Base-by-base conservation (phyloP, 768 basidiomycete genomes). In the Austroboletus festivus region DNA sequence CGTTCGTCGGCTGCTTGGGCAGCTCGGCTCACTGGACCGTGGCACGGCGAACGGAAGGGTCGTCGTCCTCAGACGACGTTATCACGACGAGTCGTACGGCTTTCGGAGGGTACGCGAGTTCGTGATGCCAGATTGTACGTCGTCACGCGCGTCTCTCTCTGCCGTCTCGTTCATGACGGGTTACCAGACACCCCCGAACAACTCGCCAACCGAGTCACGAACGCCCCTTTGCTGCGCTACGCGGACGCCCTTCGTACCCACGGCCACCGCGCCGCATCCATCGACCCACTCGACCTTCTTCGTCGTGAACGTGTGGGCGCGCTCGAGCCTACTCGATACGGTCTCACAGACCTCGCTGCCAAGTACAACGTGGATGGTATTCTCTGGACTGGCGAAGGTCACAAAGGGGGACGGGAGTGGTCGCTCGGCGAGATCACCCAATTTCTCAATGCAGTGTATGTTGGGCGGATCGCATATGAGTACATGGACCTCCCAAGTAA, bases 401-500 rank as follows among this genome's bases (percentile, higher is more conserved):
- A 56, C 33, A 48, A n/a, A 38, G 50, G 46, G 28, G 72, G 59
- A 3, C 68, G 60, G 60, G 78, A 66, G 65, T 89, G 87, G 84
- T 77, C 80, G 1, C 73, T 95, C 21, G 76, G 75, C 26, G 78
- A 88, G 38, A 89, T 96, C 50, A 78, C 76, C 3, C 62, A 73
- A 15, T 86, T 89, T 63, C 72, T 96, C 12, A 79, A 84, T 46
- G 68, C 72, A 1, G 77, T 88, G 1, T 96, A 96, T 61, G 86
- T 90, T 23, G 88, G 86, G 2, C 80, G 81, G 20, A 90, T 96
- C 55, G 92, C 88, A 1, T 90, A 93, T 60, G 93, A 96, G 77
- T 93, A 85, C 50, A 90, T 91, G 88, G 89, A 93, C 65, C 86
- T 88, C 12, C 85, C 87, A 0, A 84, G 80, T 50, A 91, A 90